A percentile compares a stretch with the other conserved stretches of the same genome.
phyloP scores from a whole-genome alignment of 2,329 filamentous ascomycete species.

The Diplodia sapinea region DNA sequence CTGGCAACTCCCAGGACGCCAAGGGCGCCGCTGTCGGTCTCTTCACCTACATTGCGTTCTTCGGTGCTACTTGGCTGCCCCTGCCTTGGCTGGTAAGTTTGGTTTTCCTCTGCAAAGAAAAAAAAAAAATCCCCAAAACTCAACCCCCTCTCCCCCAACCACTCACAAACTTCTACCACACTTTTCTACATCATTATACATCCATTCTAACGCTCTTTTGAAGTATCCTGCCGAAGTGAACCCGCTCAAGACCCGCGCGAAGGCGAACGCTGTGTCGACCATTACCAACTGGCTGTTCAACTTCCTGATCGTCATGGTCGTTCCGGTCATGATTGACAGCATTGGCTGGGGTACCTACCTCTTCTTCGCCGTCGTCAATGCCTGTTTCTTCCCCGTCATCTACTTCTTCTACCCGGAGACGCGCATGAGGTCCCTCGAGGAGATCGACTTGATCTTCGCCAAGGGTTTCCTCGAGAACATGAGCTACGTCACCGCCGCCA shows the following conservation, averaged over 20 bases:
- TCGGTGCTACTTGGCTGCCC: slow-evolving; percentile 69
- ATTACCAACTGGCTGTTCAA: slow-evolving; percentile 63
- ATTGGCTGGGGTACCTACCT: slow-evolving; percentile 52
- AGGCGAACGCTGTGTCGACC: slow-evolving; percentile 62
- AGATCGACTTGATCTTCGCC: slow-evolving; percentile 55
- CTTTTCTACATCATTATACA: slow-evolving; percentile 36
- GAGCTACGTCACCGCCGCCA: slow-evolving; percentile 64
- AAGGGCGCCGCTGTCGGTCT: slow-evolving; percentile 64
- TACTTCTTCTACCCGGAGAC: slow-evolving; percentile 63
- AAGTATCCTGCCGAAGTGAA: slow-evolving; percentile 50
- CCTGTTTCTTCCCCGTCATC: slow-evolving; percentile 58
- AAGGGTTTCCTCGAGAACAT: slow-evolving; percentile 66
- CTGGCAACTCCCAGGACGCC: slow-evolving; percentile 44
- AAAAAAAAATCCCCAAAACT: no score
- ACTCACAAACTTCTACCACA: no score
- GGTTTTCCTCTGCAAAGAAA: slow-evolving; percentile 31
- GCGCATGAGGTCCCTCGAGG: slow-evolving; percentile 59
- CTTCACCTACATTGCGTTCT: slow-evolving; percentile 73
- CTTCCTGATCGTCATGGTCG: slow-evolving; percentile 53
- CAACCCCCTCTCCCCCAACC: no score
- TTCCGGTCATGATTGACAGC: slow-evolving; percentile 46
- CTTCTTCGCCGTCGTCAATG: slow-evolving; percentile 61
- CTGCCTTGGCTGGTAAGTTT: slow-evolving; percentile 62
- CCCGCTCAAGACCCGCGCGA: slow-evolving; percentile 61
- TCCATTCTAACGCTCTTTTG: background rate